Evolutionary conservation across 495 filamentous ascomycete species (phyloP).

Genomic region (Elaphomyces granulatus): DNA sequence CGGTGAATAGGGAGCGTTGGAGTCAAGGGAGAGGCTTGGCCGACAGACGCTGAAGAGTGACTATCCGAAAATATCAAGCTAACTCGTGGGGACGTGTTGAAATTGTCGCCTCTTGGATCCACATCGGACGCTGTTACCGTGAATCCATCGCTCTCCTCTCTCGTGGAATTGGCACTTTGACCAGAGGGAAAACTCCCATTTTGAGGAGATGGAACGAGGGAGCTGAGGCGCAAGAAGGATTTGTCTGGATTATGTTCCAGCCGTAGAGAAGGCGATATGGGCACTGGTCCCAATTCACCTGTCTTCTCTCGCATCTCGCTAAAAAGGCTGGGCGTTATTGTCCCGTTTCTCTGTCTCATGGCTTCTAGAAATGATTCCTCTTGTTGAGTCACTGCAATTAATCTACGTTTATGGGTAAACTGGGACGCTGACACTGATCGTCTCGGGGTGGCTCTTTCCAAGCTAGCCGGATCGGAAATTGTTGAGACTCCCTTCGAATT

Average conservation of each 20-base stretch:
- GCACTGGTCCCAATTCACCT: slow-evolving; percentile 15
- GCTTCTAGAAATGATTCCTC: slow-evolving; percentile 73
- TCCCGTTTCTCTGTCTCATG: slow-evolving; percentile 62
- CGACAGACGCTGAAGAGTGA: slow-evolving; percentile 26
- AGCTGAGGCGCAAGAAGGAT: slow-evolving; percentile 32
- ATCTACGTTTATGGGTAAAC: slow-evolving; percentile 23
- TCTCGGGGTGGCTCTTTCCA: slow-evolving; percentile 5
- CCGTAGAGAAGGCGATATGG: slow-evolving; percentile 21
- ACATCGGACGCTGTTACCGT: slow-evolving; percentile 22
- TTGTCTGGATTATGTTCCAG: slow-evolving; percentile 26
- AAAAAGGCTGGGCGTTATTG: slow-evolving; percentile 59
- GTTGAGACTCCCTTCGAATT: slow-evolving; percentile 22
- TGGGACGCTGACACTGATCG: slow-evolving; percentile 8
- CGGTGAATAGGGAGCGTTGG: slow-evolving; percentile 32
- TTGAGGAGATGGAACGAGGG: slow-evolving; percentile 15
- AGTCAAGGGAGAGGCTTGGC: slow-evolving; percentile 29
- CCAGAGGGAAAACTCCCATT: slow-evolving; percentile 4
- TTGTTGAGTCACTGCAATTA: slow-evolving; percentile 78
- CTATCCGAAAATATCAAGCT: slow-evolving; percentile 28
- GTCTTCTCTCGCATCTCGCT: slow-evolving; percentile 24
- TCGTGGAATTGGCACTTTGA: slow-evolving; percentile 19
- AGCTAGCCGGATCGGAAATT: slow-evolving; percentile 22
- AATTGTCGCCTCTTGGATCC: slow-evolving; percentile 20
- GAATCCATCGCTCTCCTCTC: slow-evolving; percentile 18
- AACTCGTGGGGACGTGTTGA: slow-evolving; percentile 14